Conservation (phyloP, 768 basidiomycete species). For the Trametes punicea region DNA sequence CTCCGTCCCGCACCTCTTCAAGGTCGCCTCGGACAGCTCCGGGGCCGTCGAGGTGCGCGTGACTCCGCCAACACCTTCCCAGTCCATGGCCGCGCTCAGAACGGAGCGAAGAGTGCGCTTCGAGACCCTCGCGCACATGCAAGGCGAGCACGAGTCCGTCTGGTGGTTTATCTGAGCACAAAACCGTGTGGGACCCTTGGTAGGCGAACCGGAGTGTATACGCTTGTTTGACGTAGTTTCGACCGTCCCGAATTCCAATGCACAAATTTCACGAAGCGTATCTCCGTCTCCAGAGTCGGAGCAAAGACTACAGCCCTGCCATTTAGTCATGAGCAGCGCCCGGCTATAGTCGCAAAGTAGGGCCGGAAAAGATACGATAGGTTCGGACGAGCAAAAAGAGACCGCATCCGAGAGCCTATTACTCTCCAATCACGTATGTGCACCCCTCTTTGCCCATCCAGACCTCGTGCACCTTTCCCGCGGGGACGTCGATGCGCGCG, state of each 20-base stretch:
- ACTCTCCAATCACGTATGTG: slow-evolving; percentile 32
- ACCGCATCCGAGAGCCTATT: background rate
- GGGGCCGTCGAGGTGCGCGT: slow-evolving; percentile 18
- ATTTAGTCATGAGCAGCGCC: no score
- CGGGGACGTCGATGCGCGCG: slow-evolving; percentile 28
- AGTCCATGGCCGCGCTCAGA: slow-evolving; percentile 1
- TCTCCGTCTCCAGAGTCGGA: no score
- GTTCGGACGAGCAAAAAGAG: background rate
- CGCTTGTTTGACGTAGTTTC: slow-evolving; percentile 1
- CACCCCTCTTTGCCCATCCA: slow-evolving; percentile 31
- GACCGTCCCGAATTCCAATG: background rate
- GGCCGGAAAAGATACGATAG: background rate
- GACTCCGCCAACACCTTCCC: slow-evolving; percentile 20
- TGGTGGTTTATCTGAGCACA: slow-evolving; percentile 18
- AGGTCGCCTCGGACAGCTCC: slow-evolving; percentile 13
- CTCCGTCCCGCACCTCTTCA: slow-evolving; percentile 15
- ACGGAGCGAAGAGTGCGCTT: slow-evolving; percentile 6
- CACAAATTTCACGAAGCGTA: background rate
- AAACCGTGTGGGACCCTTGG: no score
- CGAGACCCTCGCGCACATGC: slow-evolving; percentile 4
- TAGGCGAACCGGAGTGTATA: no score
- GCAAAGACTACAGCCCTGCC: no score
- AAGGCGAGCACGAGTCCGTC: slow-evolving; percentile 11
- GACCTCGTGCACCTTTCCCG: slow-evolving; percentile 28
- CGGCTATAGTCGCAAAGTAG: background rate